Evolutionary conservation across 768 basidiomycete genomes (phyloP).

Genomic region (Lanmaoa rubissima): DNA sequence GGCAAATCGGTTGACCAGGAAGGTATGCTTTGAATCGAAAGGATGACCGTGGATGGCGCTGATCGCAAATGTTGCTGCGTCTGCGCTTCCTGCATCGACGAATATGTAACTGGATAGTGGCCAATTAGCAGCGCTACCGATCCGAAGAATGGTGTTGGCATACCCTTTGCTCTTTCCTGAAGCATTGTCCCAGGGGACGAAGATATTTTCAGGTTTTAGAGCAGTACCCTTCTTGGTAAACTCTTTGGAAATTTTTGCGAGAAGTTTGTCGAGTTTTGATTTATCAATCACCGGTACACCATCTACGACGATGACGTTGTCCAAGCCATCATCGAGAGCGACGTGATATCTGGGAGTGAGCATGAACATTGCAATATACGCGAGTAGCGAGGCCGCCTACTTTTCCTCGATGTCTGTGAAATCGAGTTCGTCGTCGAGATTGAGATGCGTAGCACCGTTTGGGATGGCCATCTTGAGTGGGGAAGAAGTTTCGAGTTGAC

Average conservation of each 20-base stretch:
- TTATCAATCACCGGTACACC: conserved; percentile 89
- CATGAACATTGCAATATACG: conserved; percentile 4
- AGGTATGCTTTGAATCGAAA: conserved; percentile 86
- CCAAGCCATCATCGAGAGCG: conserved; percentile 80
- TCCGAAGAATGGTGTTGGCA: conserved; percentile 19
- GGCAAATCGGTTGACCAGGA: conserved; percentile 82
- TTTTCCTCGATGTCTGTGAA: conserved; percentile 87
- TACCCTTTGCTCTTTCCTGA: conserved; percentile 92
- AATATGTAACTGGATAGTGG: conserved; percentile 65
- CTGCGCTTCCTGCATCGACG: conserved; percentile 68
- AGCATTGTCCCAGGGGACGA: conserved; percentile 83
- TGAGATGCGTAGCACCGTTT: conserved; percentile 30
- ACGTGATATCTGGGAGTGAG: conserved; percentile 71
- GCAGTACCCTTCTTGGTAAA: conserved; percentile 79
- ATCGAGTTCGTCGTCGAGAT: conserved; percentile 69
- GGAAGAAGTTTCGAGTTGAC: neutral
- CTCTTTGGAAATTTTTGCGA: conserved; percentile 79
- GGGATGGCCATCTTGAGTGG: conserved; percentile 46
- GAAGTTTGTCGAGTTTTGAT: conserved; percentile 76
- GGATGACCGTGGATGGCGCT: conserved; percentile 69
- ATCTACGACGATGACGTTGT: conserved; percentile 90
- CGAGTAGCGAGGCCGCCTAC: conserved; percentile 39
- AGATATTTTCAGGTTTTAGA: conserved; percentile 75
- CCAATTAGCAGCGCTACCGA: neutral
- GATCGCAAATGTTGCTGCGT: conserved; percentile 70